phyloP scores from a whole-genome alignment of 768 basidiomycete genomes.

The Leccinum truebloodii region DNA sequence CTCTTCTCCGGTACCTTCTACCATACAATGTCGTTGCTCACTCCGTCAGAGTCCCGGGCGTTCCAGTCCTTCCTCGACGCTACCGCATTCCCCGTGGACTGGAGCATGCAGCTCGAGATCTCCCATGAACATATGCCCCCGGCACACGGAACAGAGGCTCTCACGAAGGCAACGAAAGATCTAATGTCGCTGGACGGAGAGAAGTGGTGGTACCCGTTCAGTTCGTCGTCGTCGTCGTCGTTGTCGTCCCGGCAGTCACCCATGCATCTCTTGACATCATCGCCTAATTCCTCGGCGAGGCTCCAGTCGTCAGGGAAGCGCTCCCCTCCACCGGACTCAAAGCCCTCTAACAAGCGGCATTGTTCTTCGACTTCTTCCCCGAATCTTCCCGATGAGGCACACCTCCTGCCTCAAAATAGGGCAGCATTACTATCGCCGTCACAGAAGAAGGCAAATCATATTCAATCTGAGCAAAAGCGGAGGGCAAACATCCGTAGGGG shows the following conservation, averaged over 20 bases:
- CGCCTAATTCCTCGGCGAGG: slow-evolving; percentile 13
- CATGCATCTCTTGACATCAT: slow-evolving; percentile 19
- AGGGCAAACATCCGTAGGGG: slow-evolving; percentile 88
- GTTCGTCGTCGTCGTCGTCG: slow-evolving; percentile 29
- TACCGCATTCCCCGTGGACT: slow-evolving; percentile 45
- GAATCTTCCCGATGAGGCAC: slow-evolving; percentile 13
- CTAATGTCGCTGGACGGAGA: slow-evolving; percentile 69
- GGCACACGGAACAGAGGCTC: slow-evolving; percentile 58
- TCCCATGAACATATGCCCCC: slow-evolving; percentile 50
- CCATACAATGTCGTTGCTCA: slow-evolving; percentile 57
- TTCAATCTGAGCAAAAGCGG: slow-evolving; percentile 92
- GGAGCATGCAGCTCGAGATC: slow-evolving; percentile 41
- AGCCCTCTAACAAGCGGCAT: slow-evolving; percentile 36
- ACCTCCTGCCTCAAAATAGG: slow-evolving; percentile 13
- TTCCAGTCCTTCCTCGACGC: slow-evolving; percentile 70
- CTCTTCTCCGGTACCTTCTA: not conserved
- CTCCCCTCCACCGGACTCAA: slow-evolving; percentile 27
- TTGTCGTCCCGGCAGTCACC: slow-evolving; percentile 31
- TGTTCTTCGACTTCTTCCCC: slow-evolving; percentile 23
- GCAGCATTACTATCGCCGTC: slow-evolving; percentile 64
- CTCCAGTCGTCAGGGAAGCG: slow-evolving; percentile 24
- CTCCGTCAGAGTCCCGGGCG: slow-evolving; percentile 63
- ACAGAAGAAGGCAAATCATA: slow-evolving; percentile 93
- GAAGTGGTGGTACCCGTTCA: slow-evolving; percentile 37
- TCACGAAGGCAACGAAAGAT: slow-evolving; percentile 80